phyloP scores from a whole-genome alignment of 352 stramenopile genomes.

The Peronosclerospora sorghi region DNA sequence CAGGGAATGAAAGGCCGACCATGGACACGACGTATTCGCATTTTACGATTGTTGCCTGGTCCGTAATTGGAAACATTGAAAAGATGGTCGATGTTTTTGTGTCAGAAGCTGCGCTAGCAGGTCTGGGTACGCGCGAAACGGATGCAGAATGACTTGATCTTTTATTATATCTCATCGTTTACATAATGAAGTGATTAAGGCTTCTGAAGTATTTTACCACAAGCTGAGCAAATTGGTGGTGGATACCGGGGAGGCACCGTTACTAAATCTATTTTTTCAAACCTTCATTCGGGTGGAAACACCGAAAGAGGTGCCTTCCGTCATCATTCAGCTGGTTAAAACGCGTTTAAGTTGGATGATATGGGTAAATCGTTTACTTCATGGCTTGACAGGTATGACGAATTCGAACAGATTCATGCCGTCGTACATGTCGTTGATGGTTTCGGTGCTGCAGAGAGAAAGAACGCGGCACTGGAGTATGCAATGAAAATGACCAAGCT shows the following conservation, averaged over 20 bases:
- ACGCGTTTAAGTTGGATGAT: conserved; percentile 7
- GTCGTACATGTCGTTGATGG: too few species aligned
- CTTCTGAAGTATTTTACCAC: conserved; percentile 1
- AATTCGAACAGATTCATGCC: too few species aligned
- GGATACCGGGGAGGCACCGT: conserved; percentile 3
- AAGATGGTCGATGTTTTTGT: neutral
- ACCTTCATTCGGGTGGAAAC: neutral
- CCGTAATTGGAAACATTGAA: neutral
- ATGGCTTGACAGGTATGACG: too few species aligned
- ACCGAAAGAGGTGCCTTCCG: neutral
- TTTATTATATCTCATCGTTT: neutral
- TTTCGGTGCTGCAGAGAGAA: too few species aligned
- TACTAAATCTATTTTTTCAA: conserved; percentile 7
- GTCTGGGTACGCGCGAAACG: neutral
- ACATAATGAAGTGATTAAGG: neutral
- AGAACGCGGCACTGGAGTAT: too few species aligned
- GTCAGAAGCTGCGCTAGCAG: neutral
- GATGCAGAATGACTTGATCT: neutral
- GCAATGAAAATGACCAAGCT: too few species aligned
- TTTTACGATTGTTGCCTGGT: conserved; percentile 16
- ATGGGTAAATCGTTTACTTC: neutral
- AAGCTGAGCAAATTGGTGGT: conserved; percentile 4
- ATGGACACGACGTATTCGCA: conserved; percentile 7
- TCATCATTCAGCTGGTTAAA: neutral
- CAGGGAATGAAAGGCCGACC: conserved; percentile 9